phyloP scores from a whole-genome alignment of 73 alveolate species.

The Tetrahymena malaccensis region DNA sequence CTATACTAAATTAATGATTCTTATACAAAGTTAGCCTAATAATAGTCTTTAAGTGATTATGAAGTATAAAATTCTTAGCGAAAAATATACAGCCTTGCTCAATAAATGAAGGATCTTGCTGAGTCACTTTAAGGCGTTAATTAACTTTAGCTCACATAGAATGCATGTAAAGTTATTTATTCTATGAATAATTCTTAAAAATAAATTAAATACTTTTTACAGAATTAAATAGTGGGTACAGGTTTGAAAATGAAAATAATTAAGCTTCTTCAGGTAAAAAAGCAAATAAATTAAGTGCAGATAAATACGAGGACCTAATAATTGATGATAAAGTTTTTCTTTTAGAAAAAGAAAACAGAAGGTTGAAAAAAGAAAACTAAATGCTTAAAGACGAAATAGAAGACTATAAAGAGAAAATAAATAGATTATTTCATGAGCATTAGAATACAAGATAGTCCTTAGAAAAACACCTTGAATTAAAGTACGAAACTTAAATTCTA shows the following conservation, averaged over 20 bases:
- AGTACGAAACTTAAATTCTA: neutral
- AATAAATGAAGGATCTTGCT: neutral
- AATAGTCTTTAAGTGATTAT: neutral
- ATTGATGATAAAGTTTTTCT: neutral
- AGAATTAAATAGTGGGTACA: neutral
- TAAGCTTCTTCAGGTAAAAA: neutral
- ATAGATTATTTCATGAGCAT: neutral
- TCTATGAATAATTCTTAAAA: neutral
- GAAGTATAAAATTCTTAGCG: neutral
- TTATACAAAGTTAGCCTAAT: neutral
- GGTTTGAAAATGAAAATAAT: neutral
- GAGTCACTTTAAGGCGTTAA: neutral
- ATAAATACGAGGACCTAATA: neutral
- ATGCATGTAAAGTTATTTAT: neutral
- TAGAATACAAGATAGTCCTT: neutral
- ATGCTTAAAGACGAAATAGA: neutral
- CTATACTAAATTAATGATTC: neutral
- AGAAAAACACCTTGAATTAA: neutral
- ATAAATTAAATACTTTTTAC: neutral
- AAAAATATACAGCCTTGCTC: neutral
- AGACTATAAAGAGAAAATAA: neutral
- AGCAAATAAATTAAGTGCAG: neutral
- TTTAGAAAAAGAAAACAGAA: neutral
- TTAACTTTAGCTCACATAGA: neutral
- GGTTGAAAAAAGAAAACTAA: neutral